Conservation (phyloP, 2,329 filamentous ascomycete species). For the Apiospora rasikravindrae region DNA sequence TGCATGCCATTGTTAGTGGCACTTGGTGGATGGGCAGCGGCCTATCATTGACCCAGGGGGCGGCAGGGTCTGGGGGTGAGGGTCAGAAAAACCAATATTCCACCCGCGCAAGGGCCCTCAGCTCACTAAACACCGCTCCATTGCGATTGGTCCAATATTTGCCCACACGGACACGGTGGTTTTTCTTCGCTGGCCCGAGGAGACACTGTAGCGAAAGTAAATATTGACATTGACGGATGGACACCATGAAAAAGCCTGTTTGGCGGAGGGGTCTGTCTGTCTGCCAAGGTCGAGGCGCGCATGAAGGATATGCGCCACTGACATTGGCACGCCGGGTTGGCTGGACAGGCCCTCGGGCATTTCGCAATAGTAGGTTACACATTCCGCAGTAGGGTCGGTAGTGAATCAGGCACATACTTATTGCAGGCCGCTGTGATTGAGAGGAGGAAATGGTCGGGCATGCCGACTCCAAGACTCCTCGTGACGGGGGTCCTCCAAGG, state of each 20-base stretch:
- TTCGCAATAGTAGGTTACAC: background rate
- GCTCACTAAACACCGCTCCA: background rate
- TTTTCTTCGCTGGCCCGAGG: background rate
- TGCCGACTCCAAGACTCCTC: background rate
- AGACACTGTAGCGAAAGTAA: background rate
- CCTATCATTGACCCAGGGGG: background rate
- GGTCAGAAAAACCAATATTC: background rate
- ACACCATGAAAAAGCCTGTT: background rate
- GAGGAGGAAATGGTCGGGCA: background rate
- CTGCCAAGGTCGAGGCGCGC: too few species aligned
- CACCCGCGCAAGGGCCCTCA: background rate
- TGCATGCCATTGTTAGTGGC: background rate
- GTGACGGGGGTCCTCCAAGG: background rate
- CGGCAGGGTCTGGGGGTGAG: background rate
- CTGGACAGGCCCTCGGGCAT: background rate
- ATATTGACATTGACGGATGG: background rate
- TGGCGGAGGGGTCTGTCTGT: too few species aligned
- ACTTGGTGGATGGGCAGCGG: background rate
- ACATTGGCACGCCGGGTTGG: background rate
- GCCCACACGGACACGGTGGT: background rate
- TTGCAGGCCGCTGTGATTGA: background rate
- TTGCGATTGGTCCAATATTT: constrained; percentile 13
- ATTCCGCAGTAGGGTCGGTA: background rate
- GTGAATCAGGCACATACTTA: constrained; percentile 6
- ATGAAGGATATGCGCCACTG: background rate